A percentile compares a stretch with the other conserved stretches of the same genome.
phyloP scores from a whole-genome alignment of 2,329 filamentous ascomycete genomes.

The Biscogniauxia mediterranea region DNA sequence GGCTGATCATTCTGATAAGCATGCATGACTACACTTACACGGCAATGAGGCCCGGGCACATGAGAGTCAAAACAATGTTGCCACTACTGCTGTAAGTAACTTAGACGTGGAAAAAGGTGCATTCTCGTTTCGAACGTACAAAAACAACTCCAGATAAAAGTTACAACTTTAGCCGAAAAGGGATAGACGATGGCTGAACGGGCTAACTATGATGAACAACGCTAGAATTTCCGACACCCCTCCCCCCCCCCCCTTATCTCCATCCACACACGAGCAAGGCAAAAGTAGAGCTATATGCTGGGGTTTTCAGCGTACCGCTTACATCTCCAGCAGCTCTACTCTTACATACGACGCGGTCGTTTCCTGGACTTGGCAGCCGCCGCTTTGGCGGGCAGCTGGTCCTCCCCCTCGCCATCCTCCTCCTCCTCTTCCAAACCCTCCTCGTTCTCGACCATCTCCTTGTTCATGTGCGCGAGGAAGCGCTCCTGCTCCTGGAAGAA shows the following conservation, averaged over 20 bases:
- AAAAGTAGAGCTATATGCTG: background rate
- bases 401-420: constrained; percentile 26
- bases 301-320: background rate
- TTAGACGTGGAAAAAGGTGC: background rate
- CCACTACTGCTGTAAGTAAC: background rate
- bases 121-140: background rate
- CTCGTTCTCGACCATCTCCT: constrained; percentile 33
- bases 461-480: constrained; percentile 36
- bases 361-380: constrained; percentile 14
- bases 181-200: background rate
- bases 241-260: background rate
- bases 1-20: background rate
- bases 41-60: background rate
- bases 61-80: background rate
- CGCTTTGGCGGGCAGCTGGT: constrained; percentile 17
- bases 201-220: background rate
- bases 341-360: constrained; percentile 16
- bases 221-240: background rate
- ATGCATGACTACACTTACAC: background rate
- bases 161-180: background rate
- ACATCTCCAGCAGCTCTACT: background rate
- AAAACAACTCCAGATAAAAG: background rate
- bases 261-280: background rate
- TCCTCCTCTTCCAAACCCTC: constrained; percentile 23
- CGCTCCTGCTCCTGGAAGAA: constrained; percentile 34